phyloP scores from a whole-genome alignment of 306 rosid species.

The Lathyrus tuberosus region DNA sequence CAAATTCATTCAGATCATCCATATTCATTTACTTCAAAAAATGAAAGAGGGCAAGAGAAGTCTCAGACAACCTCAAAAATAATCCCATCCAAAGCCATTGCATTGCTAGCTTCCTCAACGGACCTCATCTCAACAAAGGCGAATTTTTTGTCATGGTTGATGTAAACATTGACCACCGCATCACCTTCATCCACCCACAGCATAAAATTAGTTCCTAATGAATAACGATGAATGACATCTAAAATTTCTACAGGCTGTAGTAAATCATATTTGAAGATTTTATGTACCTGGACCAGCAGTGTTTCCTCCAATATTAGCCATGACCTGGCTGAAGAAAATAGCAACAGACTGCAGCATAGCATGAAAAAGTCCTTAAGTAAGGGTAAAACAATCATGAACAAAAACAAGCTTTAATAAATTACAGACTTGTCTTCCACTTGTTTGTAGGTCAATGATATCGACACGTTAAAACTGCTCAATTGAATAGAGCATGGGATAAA shows the following conservation, averaged over 20 bases:
- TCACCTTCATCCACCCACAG: slow-evolving; percentile 60
- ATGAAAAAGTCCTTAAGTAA: slow-evolving; percentile 5
- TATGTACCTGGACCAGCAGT: slow-evolving; percentile 94
- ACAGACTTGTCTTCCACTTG: background rate
- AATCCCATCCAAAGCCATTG: slow-evolving; percentile 99
- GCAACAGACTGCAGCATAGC: slow-evolving; percentile 87
- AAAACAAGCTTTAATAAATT: slow-evolving; percentile 14
- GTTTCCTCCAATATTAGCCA: slow-evolving; percentile 97
- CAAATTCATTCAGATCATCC: slow-evolving; percentile 5
- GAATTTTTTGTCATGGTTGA: slow-evolving; percentile 96
- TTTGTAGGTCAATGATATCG: background rate
- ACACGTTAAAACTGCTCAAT: background rate
- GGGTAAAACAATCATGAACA: background rate
- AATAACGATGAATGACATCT: background rate
- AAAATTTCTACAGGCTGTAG: slow-evolving; percentile 1
- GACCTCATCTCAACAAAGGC: slow-evolving; percentile 99
- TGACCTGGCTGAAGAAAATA: slow-evolving; percentile 93
- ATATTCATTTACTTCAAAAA: slow-evolving; percentile 4
- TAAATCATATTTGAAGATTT: slow-evolving; percentile 6
- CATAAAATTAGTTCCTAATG: slow-evolving; percentile 15
- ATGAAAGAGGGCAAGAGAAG: background rate
- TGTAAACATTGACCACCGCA: slow-evolving; percentile 98
- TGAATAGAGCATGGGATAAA: background rate
- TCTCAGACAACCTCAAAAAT: slow-evolving; percentile 75
- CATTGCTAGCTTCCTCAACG: slow-evolving; percentile 99